Evolutionary conservation across 306 rosid genomes (phyloP), one percentile per base, ranked within the genome.

Genomic region (Lagenaria siceraria): DNA sequence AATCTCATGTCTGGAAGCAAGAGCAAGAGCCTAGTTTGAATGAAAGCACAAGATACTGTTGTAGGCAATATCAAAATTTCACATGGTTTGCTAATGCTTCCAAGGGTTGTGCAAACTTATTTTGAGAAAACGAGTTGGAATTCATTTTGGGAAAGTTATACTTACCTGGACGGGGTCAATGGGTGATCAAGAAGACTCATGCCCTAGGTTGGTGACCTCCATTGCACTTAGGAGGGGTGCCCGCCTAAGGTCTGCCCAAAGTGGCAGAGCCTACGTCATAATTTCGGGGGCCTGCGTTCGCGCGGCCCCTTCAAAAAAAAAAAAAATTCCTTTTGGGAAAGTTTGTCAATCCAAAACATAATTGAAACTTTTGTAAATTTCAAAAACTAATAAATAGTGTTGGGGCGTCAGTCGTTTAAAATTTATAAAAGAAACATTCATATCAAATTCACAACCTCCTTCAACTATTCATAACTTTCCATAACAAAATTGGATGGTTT

Each of bases 281-380:
- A 92, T 88, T 88, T 88, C 4, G 85, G 93, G 96, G 96, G 85
- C 87, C 81, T 87, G 93, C 89, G 93, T 90, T 4, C 89, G 97
- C 92, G 96, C 93, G 85, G 89, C 87, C 85, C 89, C 88, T 82
- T 81, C 12, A n/a, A 17, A 63, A 66, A 0, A n/a, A n/a, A n/a
- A n/a, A n/a, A n/a, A n/a, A n/a, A n/a, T n/a, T n/a, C n/a, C n/a
- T n/a, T 46, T 46, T 46, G 51, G 15, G 51, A 46, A 46, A 46
- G 51, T 46, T 46, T 46, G 51, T 4, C 51, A 1, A 10, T 43
- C 49, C 49, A 43, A 43, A 43, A 43, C 49, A 43, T 43, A 3
- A 43, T 43, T 43, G 49, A 10, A 43, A 43, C 49, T 43, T n/a
- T 2, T 43, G 49, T 11, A 43, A 43, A 43, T 43, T 43, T 11